phyloP scores from a whole-genome alignment of 2,329 filamentous ascomycete genomes.

The Rutstroemia sydowiana region DNA sequence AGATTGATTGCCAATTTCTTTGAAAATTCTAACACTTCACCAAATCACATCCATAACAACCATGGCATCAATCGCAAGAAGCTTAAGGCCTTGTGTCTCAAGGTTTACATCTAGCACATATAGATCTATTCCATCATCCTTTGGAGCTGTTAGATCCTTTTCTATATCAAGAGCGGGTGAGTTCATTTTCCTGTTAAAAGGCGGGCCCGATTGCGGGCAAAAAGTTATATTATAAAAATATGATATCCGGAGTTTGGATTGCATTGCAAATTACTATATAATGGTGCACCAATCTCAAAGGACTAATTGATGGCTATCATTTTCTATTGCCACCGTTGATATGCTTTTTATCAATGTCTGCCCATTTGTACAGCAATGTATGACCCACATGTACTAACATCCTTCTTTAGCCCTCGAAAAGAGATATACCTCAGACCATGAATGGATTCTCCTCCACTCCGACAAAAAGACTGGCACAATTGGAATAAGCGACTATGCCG shows the following conservation, averaged over 20 bases:
- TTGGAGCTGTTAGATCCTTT: slow-evolving; percentile 37
- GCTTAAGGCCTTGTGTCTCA: slow-evolving; percentile 32
- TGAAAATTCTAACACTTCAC: background rate
- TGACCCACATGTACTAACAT: background rate
- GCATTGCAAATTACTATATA: background rate
- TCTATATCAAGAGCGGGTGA: slow-evolving; percentile 37
- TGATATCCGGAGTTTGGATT: too few species aligned
- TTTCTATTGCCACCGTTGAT: background rate
- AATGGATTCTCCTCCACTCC: slow-evolving; percentile 87
- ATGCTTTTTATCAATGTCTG: background rate
- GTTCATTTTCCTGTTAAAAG: slow-evolving; percentile 21
- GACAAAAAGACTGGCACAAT: slow-evolving; percentile 74
- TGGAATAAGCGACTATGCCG: slow-evolving; percentile 88
- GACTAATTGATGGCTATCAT: background rate
- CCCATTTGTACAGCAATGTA: background rate
- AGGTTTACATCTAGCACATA: slow-evolving; percentile 18
- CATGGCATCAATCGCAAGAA: slow-evolving; percentile 56
- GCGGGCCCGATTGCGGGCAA: background rate
- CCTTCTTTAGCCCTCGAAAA: slow-evolving; percentile 38
- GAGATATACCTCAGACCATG: slow-evolving; percentile 94
- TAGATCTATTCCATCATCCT: slow-evolving; percentile 24
- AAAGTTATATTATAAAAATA: background rate
- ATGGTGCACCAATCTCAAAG: too few species aligned
- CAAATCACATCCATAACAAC: slow-evolving; percentile 3
- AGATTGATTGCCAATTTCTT: background rate